Conservation (phyloP, 2,329 filamentous ascomycete species). For the Alternaria brassicae region DNA sequence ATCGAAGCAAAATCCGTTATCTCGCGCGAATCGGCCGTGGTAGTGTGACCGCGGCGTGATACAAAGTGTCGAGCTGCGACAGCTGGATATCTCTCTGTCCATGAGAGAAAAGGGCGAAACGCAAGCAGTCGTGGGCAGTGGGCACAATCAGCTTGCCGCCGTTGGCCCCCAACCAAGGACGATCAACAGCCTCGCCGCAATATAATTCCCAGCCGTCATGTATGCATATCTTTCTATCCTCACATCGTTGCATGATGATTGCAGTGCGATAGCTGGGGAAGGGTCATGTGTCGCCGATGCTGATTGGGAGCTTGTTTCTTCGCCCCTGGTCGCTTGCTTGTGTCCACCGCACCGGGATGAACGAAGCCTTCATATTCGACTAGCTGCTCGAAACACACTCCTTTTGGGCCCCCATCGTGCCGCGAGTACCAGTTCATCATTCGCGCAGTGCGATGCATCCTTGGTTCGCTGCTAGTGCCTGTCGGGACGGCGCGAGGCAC, state of each 20-base stretch:
- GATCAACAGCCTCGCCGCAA: constrained; percentile 19
- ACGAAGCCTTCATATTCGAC: constrained; percentile 13
- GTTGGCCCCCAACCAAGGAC: constrained; percentile 3
- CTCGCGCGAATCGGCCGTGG: constrained; percentile 30
- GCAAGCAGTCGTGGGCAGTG: constrained; percentile 6
- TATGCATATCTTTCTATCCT: constrained; percentile 17
- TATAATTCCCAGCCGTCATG: constrained; percentile 10
- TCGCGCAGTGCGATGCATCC: constrained; percentile 3
- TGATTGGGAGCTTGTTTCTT: constrained; percentile 29
- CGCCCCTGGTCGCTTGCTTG: constrained; percentile 21
- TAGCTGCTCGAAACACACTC: constrained; percentile 6
- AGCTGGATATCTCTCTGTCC: not conserved
- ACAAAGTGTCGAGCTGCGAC: constrained; percentile 14
- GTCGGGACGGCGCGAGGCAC: not conserved
- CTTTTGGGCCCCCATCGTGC: not conserved
- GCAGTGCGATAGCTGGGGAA: constrained; percentile 7
- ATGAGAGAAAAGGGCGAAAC: not conserved
- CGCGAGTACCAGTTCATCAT: constrained; percentile 2
- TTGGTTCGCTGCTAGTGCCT: constrained; percentile 10
- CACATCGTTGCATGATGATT: constrained; percentile 23
- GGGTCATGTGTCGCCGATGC: constrained; percentile 6
- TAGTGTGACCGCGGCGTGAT: constrained; percentile 42
- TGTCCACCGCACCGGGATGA: constrained; percentile 11
- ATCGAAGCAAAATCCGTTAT: constrained; percentile 1
- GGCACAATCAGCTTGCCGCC: constrained; percentile 20